Base-by-base conservation (phyloP, 2,329 filamentous ascomycete species). In the Pseudogymnoascus destructans region DNA sequence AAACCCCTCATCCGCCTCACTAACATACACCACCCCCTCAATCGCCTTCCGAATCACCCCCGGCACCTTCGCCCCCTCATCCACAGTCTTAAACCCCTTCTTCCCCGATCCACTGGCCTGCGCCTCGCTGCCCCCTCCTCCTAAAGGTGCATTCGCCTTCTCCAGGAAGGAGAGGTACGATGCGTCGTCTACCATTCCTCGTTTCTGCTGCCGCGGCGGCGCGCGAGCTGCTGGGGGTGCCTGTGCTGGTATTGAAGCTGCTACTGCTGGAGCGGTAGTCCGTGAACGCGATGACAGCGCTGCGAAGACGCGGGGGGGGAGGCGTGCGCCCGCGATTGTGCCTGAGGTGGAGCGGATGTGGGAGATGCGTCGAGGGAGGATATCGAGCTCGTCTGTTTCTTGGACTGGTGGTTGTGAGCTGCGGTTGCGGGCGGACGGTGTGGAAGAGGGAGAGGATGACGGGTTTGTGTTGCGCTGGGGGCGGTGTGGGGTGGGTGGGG, bases 1-100 rank as follows among this genome's bases (percentile, higher is more conserved):
- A 71, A 95, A 95, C 3, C 86, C 84, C 75, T 95, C 89, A 69
- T 95, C 90, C 27, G 88, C 82, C 60, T 95, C 91, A 61, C 86
- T 93, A 13, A 80, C 71, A 70, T 93, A 95, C 68, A 85, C 84
- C 42, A 77, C 79, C 59, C 85, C 75, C 56, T 78, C 73, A 55
- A 77, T 74, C 6, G 73, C 75, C 38, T 73, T 70, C 58, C 73
- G 71, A 57, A 91, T 75, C 3, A 73, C 71, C 55, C 74, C 71
- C 5, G 90, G 88, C 57, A 90, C 77, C 60, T 77, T 70, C 57
- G 78, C 75, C 62, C 78, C 76, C 61, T 75, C 65, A 64, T 82
- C 79, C 49, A 72, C 71, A 25, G 77, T 68, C 70, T 79, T 81
- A 66, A 82, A 77, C 57, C 72, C 70, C n/a, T 62, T 61, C 61